These are phyloP conservation scores for Fusarium solani-melongenae DNA, from an alignment of 2,329 filamentous ascomycete genomes.

Conservation along the genomic window DNA sequence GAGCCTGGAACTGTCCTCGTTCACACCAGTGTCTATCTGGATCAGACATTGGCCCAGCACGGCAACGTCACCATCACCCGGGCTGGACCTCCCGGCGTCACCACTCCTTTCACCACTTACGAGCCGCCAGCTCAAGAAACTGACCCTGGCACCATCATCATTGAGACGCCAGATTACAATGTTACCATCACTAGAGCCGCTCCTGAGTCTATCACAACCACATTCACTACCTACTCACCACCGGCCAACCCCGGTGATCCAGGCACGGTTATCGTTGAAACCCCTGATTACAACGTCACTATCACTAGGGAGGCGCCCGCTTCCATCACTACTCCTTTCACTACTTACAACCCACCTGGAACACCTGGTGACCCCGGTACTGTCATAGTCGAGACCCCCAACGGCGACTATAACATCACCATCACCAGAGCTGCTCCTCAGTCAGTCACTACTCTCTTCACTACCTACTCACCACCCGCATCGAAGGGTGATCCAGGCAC, in stretches of 20 bases:
- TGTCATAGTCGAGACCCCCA: constrained; percentile 21
- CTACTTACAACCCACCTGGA: constrained; percentile 16
- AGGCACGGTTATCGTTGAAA: constrained; percentile 29
- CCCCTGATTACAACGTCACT: constrained; percentile 30
- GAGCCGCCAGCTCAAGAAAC: constrained; percentile 15
- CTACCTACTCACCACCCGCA: constrained; percentile 13
- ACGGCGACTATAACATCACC: constrained; percentile 20
- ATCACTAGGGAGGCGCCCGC: constrained; percentile 15
- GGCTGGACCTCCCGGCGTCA: constrained; percentile 20
- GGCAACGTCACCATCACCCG: constrained; percentile 29
- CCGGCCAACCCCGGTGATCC: constrained; percentile 24
- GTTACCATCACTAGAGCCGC: constrained; percentile 26
- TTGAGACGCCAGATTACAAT: constrained; percentile 29
- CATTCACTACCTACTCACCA: constrained; percentile 27
- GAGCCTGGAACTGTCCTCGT: constrained; percentile 30
- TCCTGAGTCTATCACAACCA: constrained; percentile 16
- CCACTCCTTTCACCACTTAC: constrained; percentile 23
- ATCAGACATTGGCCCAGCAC: constrained; percentile 23
- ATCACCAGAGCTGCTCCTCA: constrained; percentile 11
- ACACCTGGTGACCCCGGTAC: constrained; percentile 23
- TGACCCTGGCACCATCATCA: constrained; percentile 25
- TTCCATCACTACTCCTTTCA: constrained; percentile 17
- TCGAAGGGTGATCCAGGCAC: constrained; percentile 23
- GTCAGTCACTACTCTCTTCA: constrained; percentile 13
- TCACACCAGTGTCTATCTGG: constrained; percentile 33